These are phyloP conservation scores for Trametes coccinea DNA, from an alignment of 768 basidiomycete genomes.

Conservation along the genomic window DNA sequence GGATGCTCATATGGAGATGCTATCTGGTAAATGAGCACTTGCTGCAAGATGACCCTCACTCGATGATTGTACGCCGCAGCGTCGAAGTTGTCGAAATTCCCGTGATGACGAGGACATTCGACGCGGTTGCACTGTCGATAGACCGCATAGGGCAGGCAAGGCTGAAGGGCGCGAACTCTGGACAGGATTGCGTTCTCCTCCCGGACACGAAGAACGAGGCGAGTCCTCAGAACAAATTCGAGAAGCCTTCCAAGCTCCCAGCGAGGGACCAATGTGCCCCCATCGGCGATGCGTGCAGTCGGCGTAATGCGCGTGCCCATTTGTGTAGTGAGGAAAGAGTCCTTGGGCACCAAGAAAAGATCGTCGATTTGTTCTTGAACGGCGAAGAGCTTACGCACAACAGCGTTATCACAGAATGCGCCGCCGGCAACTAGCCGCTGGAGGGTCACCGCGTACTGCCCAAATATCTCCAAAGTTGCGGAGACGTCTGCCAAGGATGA, in stretches of 20 bases:
- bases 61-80: slow-evolving; percentile 42
- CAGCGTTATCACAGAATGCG: not conserved
- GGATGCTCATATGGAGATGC: slow-evolving; percentile 20
- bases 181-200: slow-evolving; percentile 38
- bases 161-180: slow-evolving; percentile 35
- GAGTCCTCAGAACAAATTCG: slow-evolving; percentile 26
- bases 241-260: slow-evolving; percentile 30
- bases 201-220: slow-evolving; percentile 32
- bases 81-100: slow-evolving; percentile 28
- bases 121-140: slow-evolving; percentile 21
- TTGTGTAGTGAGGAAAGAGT: slow-evolving; percentile 29
- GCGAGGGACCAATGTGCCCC: slow-evolving; percentile 6
- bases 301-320: not conserved
- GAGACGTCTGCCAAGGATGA: slow-evolving; percentile 31
- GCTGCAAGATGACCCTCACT: slow-evolving; percentile 47
- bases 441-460: slow-evolving; percentile 29
- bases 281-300: not conserved
- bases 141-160: slow-evolving; percentile 36
- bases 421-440: not conserved
- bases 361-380: slow-evolving; percentile 33
- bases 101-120: slow-evolving; percentile 43
- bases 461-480: slow-evolving; percentile 36
- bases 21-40: slow-evolving; percentile 48
- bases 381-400: slow-evolving; percentile 38
- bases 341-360: slow-evolving; percentile 30